Base-by-base conservation (phyloP, 2,329 filamentous ascomycete genomes). In the Phyllosticta citrichinensis region DNA sequence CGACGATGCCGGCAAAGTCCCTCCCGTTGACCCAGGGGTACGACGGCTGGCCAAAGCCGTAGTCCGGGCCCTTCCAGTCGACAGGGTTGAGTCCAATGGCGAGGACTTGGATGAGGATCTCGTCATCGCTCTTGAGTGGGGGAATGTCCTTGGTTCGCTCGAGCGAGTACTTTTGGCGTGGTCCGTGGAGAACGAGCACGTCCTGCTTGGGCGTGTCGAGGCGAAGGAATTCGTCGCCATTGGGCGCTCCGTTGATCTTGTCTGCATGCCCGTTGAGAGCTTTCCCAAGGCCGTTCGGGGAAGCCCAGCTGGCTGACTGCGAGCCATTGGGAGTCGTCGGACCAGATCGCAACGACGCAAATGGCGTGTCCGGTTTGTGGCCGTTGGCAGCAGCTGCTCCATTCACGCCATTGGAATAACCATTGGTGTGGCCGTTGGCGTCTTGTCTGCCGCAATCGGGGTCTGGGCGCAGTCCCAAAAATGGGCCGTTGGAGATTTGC, bases 11-110 rank as follows among this genome's bases (percentile, higher is more conserved):
- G 2, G 84, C 81, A 22, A 88, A 75, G 66, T 91, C 88, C 27
- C 87, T 80, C 0, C 87, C 87, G 25, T 86, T 84, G 27, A 89
- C 80, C 72, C 85, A 89, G 1, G 87, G 87, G 10, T 89, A 76
- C 10, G 77, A 76, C 0, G 87, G 87, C 55, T 89, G 83, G 27
- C 83, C 86, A 68, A 89, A 90, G 64, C 85, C 85, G 68, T 82
- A 89, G 67, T 87, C 87, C 8, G 86, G 84, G 62, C 84, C 81
- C 75, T 88, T 88, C 85, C 84, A 89, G 69, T 89, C 88, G 61
- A 91, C 87, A 0, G 88, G 88, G 66, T 91, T 91, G 35, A 91
- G 74, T 0, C 88, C 87, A 66, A 89, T 85, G 14, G 82, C 82
- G 35, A 80, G 76, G 1, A 84, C 77, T 68, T 81, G 81, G 20